Evolutionary conservation across 2,329 filamentous ascomycete species (phyloP).

Genomic region (Xylariaceae sp.): DNA sequence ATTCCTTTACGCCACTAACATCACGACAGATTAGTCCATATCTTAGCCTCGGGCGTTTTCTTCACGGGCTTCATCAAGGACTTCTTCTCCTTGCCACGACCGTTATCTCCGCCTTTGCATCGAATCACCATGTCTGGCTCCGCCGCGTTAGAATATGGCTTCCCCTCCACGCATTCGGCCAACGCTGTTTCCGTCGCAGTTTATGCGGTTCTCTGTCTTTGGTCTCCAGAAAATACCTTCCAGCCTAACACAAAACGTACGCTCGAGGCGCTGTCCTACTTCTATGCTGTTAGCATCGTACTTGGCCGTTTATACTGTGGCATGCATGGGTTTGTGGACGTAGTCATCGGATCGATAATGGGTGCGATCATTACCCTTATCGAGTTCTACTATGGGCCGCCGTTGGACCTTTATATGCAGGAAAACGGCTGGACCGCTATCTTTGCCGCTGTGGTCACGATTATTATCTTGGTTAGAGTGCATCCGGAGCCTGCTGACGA

Average conservation of each 20-base stretch:
- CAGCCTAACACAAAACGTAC: slow-evolving; percentile 62
- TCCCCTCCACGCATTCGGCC: slow-evolving; percentile 95
- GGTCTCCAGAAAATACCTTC: slow-evolving; percentile 67
- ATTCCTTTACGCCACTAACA: slow-evolving; percentile 20
- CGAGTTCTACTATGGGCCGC: slow-evolving; percentile 65
- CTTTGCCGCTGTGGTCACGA: slow-evolving; percentile 65
- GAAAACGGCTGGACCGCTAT: slow-evolving; percentile 69
- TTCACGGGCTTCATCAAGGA: slow-evolving; percentile 95
- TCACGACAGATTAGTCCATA: slow-evolving; percentile 67
- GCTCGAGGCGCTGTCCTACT: slow-evolving; percentile 75
- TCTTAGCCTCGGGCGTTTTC: slow-evolving; percentile 80
- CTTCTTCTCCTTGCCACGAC: slow-evolving; percentile 87
- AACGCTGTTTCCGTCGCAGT: slow-evolving; percentile 95
- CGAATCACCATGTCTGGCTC: slow-evolving; percentile 98
- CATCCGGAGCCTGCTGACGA: slow-evolving; percentile 97
- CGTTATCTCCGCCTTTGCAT: slow-evolving; percentile 87
- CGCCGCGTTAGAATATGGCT: slow-evolving; percentile 93
- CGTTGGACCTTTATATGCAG: slow-evolving; percentile 74
- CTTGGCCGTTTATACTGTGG: slow-evolving; percentile 94
- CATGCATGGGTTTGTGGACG: slow-evolving; percentile 97
- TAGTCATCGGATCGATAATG: slow-evolving; percentile 78
- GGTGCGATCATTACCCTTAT: slow-evolving; percentile 69
- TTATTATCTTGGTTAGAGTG: slow-evolving; percentile 80
- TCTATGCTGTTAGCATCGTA: slow-evolving; percentile 88
- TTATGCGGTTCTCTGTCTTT: slow-evolving; percentile 77